phyloP scores from a whole-genome alignment of 2,329 filamentous ascomycete genomes.

The Aspergillus jensenii region DNA sequence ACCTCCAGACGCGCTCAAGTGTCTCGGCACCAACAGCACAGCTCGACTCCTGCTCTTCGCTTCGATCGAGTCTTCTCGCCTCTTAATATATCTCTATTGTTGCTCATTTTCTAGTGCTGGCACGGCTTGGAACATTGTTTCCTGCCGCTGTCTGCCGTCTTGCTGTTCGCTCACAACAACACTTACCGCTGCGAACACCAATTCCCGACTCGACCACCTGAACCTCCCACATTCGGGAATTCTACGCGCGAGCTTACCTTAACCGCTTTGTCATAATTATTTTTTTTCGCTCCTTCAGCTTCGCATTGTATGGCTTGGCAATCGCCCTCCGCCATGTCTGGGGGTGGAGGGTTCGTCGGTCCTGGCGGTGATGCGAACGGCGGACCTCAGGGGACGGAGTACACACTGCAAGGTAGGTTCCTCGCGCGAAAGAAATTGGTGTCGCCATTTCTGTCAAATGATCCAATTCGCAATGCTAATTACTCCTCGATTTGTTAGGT shows the following conservation, averaged over 20 bases:
- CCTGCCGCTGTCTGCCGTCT: slow-evolving; percentile 23
- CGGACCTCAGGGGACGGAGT: slow-evolving; percentile 64
- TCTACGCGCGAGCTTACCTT: slow-evolving; percentile 3
- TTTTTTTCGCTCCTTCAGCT: slow-evolving; percentile 1
- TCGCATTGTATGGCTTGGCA: slow-evolving; percentile 65
- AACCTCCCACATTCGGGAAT: slow-evolving; percentile 1
- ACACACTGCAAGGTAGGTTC: slow-evolving; percentile 66
- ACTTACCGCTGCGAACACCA: slow-evolving; percentile 19
- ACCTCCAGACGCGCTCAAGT: slow-evolving; percentile 19
- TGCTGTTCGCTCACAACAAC: slow-evolving; percentile 22
- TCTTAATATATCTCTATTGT: slow-evolving; percentile 8
- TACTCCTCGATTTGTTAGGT: slow-evolving; percentile 52
- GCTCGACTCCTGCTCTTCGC: slow-evolving; percentile 8
- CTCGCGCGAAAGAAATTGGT: not conserved
- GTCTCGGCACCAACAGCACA: slow-evolving; percentile 10
- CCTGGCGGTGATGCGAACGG: slow-evolving; percentile 46
- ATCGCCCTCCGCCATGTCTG: slow-evolving; percentile 62
- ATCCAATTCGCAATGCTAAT: slow-evolving; percentile 20
- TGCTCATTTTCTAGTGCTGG: slow-evolving; percentile 18
- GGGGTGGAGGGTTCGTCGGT: slow-evolving; percentile 54
- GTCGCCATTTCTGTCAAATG: not conserved
- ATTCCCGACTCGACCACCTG: slow-evolving; percentile 8
- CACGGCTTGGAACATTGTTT: slow-evolving; percentile 24
- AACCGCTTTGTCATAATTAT: not conserved
- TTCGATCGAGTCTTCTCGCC: slow-evolving; percentile 1